Base-by-base conservation (phyloP, 2,329 filamentous ascomycete species). In the Hawksworthiomyces lignivorus region DNA sequence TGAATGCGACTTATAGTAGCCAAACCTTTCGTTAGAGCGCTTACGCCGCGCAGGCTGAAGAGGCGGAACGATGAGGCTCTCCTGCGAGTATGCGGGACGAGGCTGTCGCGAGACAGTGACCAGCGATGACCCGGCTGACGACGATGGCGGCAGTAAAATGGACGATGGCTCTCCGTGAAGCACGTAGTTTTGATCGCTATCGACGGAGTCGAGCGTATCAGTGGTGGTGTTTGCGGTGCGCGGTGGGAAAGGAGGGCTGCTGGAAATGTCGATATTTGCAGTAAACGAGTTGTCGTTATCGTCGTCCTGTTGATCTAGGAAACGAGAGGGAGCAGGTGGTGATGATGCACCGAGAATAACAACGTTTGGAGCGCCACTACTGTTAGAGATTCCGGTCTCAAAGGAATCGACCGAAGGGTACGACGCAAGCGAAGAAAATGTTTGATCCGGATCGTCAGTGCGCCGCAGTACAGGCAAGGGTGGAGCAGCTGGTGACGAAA, bases 1-100 rank as follows among this genome's bases (percentile, higher is more conserved):
- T 7, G 75, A 77, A 24, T 65, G 61, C 26, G 68, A 64, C 51
- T 66, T 72, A 51, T 67, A 66, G 47, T 72, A 66, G 4, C 65
- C 67, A 21, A 73, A 60, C 18, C 60, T 64, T 35, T 79, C 73
- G 34, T 62, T 63, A 2, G 72, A 72, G 19, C 59, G 61, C 48
- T 65, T 64, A 52, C 63, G n/a, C 19, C 32, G 68, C 40, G 59
- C 58, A 8, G 73, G 67, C 34, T 67, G 64, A 15, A 82, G 59
- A 0, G 77, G 76, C 8, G 73, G 64, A 12, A 81, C 73, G 11
- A 75, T 53, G 22, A 82, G 62, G 48, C 76, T 81, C 52, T 81
- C 77, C 48, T 75, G 75, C 0, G 78, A 81, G 53, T 73, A 80
- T 42, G 69, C 66, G 17, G 62, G 60, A 6, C 62, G 63, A 2